Conservation (phyloP, 441 rosid species). For the Kokia cookei region DNA sequence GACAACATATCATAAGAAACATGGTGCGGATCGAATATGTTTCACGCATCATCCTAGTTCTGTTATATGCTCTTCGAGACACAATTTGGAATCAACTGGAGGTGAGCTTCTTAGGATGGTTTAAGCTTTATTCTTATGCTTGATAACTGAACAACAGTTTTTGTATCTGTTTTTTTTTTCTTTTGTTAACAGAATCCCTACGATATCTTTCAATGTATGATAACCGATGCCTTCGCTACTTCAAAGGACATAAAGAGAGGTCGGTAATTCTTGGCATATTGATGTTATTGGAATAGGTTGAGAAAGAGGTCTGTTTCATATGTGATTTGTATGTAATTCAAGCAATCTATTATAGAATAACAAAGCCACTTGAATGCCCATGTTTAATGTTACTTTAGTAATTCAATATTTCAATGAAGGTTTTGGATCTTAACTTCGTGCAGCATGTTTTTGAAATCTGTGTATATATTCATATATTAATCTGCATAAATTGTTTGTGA, state of each 20-base stretch:
- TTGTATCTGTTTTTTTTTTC: conserved; percentile 3
- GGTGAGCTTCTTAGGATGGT: conserved; percentile 35
- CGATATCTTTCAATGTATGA: conserved; percentile 92
- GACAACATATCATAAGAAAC: conserved; percentile 90
- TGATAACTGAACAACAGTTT: not conserved
- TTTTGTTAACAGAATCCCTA: conserved; percentile 55
- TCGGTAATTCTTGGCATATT: conserved; percentile 10
- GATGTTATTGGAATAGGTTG: not conserved
- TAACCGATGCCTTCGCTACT: conserved; percentile 89
- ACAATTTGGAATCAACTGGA: conserved; percentile 71
- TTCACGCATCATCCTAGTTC: conserved; percentile 96
- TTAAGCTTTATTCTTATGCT: not conserved
- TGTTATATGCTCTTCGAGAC: conserved; percentile 78
- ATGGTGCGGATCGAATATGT: conserved; percentile 88
- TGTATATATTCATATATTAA: not conserved
- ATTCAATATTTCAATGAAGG: not conserved
- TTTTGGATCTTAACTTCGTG: not conserved
- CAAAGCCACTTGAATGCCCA: not conserved
- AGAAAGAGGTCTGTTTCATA: not conserved
- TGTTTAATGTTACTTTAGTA: not conserved
- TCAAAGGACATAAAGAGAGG: conserved; percentile 97
- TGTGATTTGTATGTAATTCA: not conserved
- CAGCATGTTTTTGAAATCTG: not conserved
- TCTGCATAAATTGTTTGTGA: not conserved
- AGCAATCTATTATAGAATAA: not conserved